Conservation (phyloP, 1,139 yeast species). For the Saccharomyces hybrid region DNA sequence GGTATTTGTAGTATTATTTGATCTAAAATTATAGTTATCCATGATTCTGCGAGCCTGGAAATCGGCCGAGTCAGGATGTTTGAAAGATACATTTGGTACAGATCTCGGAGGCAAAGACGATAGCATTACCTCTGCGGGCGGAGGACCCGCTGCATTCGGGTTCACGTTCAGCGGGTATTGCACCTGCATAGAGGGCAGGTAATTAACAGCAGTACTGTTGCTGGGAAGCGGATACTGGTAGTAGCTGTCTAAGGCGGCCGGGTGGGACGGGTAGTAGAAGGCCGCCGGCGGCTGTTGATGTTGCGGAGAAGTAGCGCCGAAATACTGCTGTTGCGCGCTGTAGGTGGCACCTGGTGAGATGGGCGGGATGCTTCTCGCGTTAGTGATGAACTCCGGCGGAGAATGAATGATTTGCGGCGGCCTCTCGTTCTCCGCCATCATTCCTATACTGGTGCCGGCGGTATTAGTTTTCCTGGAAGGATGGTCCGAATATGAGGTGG, state of each 20-base stretch:
- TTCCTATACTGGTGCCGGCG: background rate
- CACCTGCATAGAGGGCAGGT: background rate
- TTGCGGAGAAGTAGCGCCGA: background rate
- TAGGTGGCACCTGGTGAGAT: background rate
- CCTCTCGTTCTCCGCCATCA: background rate
- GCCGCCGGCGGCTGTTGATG: background rate
- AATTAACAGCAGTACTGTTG: background rate
- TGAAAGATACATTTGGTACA: background rate
- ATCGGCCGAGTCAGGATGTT: background rate
- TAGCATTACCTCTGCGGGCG: background rate
- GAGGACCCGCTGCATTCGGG: background rate
- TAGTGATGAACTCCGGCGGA: background rate
- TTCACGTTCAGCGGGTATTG: background rate
- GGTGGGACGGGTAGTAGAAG: background rate
- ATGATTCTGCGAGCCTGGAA: background rate
- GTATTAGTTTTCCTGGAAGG: slow-evolving; percentile 23
- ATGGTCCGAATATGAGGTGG: slow-evolving; percentile 46
- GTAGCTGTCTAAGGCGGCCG: background rate
- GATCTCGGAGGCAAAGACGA: background rate
- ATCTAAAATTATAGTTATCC: background rate
- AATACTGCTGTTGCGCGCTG: background rate
- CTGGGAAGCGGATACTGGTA: background rate
- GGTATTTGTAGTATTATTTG: background rate
- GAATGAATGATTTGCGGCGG: background rate
- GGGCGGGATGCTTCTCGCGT: background rate